A percentile compares a stretch with the other conserved stretches of the same genome.
Evolutionary conservation across 2,329 filamentous ascomycete species (phyloP).

Genomic region (Exophiala xenobiotica): DNA sequence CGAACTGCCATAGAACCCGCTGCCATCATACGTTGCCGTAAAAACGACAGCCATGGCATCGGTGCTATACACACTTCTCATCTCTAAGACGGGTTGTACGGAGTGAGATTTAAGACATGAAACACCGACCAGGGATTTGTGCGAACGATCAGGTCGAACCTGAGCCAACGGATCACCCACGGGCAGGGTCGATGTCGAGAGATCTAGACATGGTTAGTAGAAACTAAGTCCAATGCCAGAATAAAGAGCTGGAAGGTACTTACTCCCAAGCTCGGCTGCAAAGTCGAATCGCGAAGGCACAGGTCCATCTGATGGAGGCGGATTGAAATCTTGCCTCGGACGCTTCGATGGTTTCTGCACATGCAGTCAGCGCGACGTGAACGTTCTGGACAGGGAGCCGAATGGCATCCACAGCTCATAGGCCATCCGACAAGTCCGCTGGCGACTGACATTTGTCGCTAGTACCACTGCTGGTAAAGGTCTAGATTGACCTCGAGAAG

Average conservation of each 20-base stretch:
- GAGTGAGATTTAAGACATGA: neutral
- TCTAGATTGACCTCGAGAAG: neutral
- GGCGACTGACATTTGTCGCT: neutral
- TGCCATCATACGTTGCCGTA: neutral
- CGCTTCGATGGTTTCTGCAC: neutral
- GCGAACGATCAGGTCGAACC: neutral
- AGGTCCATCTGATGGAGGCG: neutral
- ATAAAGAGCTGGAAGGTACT: too few relatives aligned
- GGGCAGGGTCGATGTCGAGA: too few relatives aligned
- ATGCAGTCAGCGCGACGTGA: neutral
- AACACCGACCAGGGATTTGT: neutral
- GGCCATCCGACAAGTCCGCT: neutral
- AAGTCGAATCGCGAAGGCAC: neutral
- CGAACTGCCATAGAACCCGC: slow-evolving; percentile 4
- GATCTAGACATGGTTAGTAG: too few relatives aligned
- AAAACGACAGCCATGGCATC: slow-evolving; percentile 3
- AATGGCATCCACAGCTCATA: neutral
- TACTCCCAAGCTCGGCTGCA: too few relatives aligned
- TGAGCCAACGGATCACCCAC: neutral
- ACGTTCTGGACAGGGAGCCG: neutral
- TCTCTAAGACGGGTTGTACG: neutral
- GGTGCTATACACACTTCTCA: neutral
- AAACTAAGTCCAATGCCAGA: too few relatives aligned
- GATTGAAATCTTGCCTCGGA: neutral
- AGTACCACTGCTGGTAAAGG: neutral